Conservation (phyloP, 371 early-diverging fungal species). For the Mucor lusitanicus region DNA sequence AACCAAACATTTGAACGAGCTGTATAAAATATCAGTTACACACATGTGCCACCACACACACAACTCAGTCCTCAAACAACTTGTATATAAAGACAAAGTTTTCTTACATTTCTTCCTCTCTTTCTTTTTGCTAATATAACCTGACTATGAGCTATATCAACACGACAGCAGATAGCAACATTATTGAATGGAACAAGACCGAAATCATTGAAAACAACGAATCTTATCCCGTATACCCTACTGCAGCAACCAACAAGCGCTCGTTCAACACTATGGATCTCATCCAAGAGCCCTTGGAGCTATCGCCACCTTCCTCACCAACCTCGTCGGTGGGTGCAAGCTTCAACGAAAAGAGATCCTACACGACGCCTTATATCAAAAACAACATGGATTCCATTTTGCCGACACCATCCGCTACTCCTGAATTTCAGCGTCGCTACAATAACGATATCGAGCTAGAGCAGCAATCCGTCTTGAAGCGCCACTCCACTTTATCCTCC, state of each 20-base stretch:
- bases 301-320: constrained; percentile 19
- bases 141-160: not conserved
- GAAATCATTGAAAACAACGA: not conserved
- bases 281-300: constrained; percentile 3
- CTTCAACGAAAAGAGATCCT: constrained; percentile 11
- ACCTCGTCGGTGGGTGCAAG: not conserved
- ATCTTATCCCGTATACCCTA: constrained; percentile 13
- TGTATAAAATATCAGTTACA: not conserved
- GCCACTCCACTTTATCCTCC: constrained; percentile 21
- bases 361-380: constrained; percentile 15
- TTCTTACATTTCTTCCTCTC: not conserved
- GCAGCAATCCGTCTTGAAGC: constrained; percentile 9
- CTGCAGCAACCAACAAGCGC: constrained; percentile 9
- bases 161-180: not conserved
- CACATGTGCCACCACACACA: not conserved
- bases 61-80: not conserved
- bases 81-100: not conserved
- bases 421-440: not conserved
- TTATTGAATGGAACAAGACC: constrained; percentile 1
- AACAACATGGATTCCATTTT: not conserved
- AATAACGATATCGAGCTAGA: not conserved
- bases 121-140: not conserved
- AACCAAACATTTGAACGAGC: not conserved
- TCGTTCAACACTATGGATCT: not conserved
- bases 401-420: constrained; percentile 7